These are phyloP conservation scores for Curvularia lunata DNA, from an alignment of 2,329 filamentous ascomycete genomes.

Conservation along the genomic window DNA sequence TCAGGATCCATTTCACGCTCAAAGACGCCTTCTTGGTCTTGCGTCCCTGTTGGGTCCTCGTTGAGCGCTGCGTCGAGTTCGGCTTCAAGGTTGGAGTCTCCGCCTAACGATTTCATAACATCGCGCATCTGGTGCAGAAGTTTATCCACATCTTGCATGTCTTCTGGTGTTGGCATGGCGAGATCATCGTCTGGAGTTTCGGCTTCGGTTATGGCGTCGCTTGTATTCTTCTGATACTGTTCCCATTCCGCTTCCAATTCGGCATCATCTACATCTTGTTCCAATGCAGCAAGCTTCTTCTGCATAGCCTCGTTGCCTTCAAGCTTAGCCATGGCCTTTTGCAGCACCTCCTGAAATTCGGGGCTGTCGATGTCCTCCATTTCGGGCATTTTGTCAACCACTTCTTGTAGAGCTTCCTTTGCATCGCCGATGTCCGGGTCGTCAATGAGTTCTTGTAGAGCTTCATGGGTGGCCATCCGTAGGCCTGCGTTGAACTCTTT, in stretches of 20 bases:
- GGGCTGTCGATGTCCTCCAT: constrained; percentile 26
- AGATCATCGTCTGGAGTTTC: constrained; percentile 15
- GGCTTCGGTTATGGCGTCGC: constrained; percentile 17
- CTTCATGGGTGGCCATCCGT: constrained; percentile 28
- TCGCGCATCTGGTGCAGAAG: constrained; percentile 37
- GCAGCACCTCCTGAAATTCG: constrained; percentile 30
- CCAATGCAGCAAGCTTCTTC: constrained; percentile 27
- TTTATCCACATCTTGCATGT: constrained; percentile 30
- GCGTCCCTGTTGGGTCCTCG: constrained; percentile 21
- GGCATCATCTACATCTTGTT: constrained; percentile 13
- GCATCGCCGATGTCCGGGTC: constrained; percentile 38
- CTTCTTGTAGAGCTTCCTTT: constrained; percentile 29
- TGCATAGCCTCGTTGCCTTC: constrained; percentile 28
- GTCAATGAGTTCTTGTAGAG: constrained; percentile 35
- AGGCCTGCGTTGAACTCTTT: constrained; percentile 26
- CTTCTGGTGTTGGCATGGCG: constrained; percentile 13
- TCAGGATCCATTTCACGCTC: constrained; percentile 32
- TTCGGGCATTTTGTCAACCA: constrained; percentile 34
- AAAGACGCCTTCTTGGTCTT: constrained; percentile 22
- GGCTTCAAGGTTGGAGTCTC: constrained; percentile 26
- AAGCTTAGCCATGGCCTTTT: constrained; percentile 33
- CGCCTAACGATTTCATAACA: constrained; percentile 32
- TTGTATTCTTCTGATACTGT: constrained; percentile 18
- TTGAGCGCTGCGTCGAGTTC: constrained; percentile 32
- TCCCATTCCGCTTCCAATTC: constrained; percentile 25